Conservation (phyloP, 2,329 filamentous ascomycete species). For the Fusarium napiforme region DNA sequence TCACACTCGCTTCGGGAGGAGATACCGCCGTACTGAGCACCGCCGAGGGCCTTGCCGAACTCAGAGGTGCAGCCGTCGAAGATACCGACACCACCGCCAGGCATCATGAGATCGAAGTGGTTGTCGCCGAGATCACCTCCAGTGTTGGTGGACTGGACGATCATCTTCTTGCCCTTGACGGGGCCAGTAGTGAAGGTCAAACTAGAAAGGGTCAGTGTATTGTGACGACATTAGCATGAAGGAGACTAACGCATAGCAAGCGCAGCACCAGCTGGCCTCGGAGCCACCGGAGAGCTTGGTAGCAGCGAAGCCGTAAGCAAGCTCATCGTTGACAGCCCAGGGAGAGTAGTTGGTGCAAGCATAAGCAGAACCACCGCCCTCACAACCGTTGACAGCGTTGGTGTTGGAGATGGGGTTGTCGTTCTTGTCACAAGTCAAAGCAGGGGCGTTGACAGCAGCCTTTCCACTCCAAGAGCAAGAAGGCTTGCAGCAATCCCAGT, state of each 20-base stretch:
- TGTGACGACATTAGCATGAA: neutral
- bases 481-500: constrained; percentile 78
- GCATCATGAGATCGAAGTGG: constrained; percentile 69
- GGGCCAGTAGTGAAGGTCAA: constrained; percentile 64
- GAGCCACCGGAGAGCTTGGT: constrained; percentile 64
- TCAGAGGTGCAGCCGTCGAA: constrained; percentile 63
- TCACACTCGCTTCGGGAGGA: constrained; percentile 61
- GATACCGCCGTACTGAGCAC: constrained; percentile 68
- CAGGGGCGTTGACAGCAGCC: constrained; percentile 60
- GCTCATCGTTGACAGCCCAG: constrained; percentile 67
- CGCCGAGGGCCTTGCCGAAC: constrained; percentile 58
- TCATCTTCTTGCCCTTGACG: constrained; percentile 69
- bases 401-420: constrained; percentile 64
- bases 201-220: constrained; percentile 25
- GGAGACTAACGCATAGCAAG: constrained; percentile 64
- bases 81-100: constrained; percentile 65
- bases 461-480: constrained; percentile 72
- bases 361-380: constrained; percentile 68
- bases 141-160: constrained; percentile 73
- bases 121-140: constrained; percentile 66
- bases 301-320: constrained; percentile 74
- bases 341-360: constrained; percentile 72
- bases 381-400: constrained; percentile 63
- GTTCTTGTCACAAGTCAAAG: constrained; percentile 64
- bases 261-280: constrained; percentile 73